Base-by-base conservation (phyloP, 2,329 filamentous ascomycete genomes). In the Colletotrichum gloeosporioides region DNA sequence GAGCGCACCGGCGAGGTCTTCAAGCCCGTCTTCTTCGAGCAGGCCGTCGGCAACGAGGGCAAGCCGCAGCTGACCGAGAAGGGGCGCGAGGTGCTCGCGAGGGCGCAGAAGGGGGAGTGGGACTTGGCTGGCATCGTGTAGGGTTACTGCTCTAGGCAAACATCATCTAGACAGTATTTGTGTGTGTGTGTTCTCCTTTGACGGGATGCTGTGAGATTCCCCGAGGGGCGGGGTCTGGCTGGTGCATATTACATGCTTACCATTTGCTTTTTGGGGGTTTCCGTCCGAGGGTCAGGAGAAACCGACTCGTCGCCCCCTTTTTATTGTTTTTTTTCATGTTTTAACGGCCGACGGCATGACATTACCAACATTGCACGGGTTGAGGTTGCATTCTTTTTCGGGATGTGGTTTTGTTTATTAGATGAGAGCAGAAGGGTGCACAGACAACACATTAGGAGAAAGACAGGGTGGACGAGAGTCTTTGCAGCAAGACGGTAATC, bases 11-110 rank as follows among this genome's bases (percentile, higher is more conserved):
- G 92, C 15, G 90, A 91, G 75, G 90, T 92, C 39, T 99, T 95
- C 93, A 89, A 93, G 79, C 97, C 97, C n/a, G 90, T 95, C 59
- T 99, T 98, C 86, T 99, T 99, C 85, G 92, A 87, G 79, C 89
- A 91, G 81, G 85, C 87, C 70, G 88, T 87, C 12, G 90, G 89
- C 79, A 91, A 90, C 76, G 88, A 87, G 65, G 90, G 90, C 72
- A 89, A 89, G 82, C 90, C 90, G 2, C 87, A 90, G 55, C 85
- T 92, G 77, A 90, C 89, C 6, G 88, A 89, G 4, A 90, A 89
- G 83, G 90, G 90, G 25, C 85, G 82, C 6, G 82, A 86, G 80
- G 86, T 91, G 8, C 85, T 91, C 4, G 87, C 89, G 76, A 85
- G 87, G 55, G 89, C 90, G 12, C 90, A 92, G 79, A 87, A 87